Base-by-base conservation (phyloP, 164 flowering plant genomes). In the Cinnamomum micranthum region DNA sequence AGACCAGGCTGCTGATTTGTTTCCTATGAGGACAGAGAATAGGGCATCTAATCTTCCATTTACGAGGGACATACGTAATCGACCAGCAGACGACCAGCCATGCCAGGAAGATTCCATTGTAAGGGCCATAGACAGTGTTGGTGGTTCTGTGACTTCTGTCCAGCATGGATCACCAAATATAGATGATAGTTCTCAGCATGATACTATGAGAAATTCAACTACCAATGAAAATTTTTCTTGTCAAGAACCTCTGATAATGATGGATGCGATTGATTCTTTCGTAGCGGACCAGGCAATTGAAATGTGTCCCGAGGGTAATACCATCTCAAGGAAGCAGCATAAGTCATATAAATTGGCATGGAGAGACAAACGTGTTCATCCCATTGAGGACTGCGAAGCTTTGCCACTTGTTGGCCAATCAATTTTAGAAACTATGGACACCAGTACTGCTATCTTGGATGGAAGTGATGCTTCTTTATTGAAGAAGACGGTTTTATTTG, bases 11-110 rank as follows among this genome's bases (percentile, higher is more conserved):
- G 71, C 41, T 9, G 14, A 65, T 10, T 27, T 52, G 65, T 41
- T 47, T 70, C 33, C 76, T 58, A 50, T 52, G 67, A 71, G 69
- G 47, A 74, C 23, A 6, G 51, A 71, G 69, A 75, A 15, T 24
- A 59, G n/a, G 20, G 70, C 60, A 41, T 3, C 50, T 20, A 28
- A 65, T 19, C 51, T 70, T n/a, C 41, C 65, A 4, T 35, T 22
- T 31, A 47, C 23, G 28, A n/a, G 64, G 7, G 17, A 68, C 24
- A 41, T 23, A 11, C 25, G 19, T 77, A 63, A 15, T 52, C 74
- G 17, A 35, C 65, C n/a, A 15, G 50, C 74, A 58, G 74, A 33
- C 6, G 66, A 60, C 3, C 12, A 28, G 24, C 58, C 14, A 25
- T 64, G 67, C 33, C 33, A 2, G 14, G 67, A 25, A 24, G 28